Evolutionary conservation across 208 protist species (phyloP).

Genomic region (Leishmania lainsoni): DNA sequence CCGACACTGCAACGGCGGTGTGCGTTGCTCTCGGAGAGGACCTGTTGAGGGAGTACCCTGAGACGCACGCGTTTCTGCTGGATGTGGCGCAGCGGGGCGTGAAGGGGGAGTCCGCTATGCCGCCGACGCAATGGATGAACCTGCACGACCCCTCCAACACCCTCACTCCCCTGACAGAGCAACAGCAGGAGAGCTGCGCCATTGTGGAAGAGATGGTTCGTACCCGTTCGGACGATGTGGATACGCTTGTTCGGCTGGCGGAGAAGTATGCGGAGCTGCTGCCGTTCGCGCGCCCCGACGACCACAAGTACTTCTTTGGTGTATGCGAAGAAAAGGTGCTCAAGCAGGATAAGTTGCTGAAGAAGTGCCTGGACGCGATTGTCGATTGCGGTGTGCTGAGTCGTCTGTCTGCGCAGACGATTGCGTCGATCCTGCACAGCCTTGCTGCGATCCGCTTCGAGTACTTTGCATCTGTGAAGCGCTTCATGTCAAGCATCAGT

Average conservation of each 20-base stretch:
- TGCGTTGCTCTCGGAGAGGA: constrained; percentile 54
- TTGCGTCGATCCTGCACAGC: constrained; percentile 78
- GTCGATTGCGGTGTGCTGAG: constrained; percentile 41
- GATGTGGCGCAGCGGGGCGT: constrained; percentile 40
- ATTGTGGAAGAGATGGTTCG: constrained; percentile 73
- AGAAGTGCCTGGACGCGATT: constrained; percentile 67
- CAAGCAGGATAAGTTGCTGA: constrained; percentile 84
- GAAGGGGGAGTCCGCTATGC: constrained; percentile 45
- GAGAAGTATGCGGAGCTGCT: constrained; percentile 62
- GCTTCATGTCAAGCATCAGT: constrained; percentile 60
- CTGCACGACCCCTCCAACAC: constrained; percentile 67
- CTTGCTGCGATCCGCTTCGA: constrained; percentile 73
- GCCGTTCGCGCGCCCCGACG: constrained; percentile 67
- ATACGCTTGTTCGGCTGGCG: constrained; percentile 45
- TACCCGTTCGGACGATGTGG: constrained; percentile 57
- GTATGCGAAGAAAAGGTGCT: constrained; percentile 86
- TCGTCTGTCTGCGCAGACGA: constrained; percentile 59
- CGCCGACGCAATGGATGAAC: constrained; percentile 77
- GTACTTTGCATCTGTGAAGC: constrained; percentile 70
- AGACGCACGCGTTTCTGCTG: constrained; percentile 51
- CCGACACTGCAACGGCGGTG: constrained; percentile 46
- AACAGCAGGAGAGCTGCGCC: constrained; percentile 65
- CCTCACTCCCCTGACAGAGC: constrained; percentile 53
- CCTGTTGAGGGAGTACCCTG: constrained; percentile 47
- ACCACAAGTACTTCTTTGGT: constrained; percentile 86